Evolutionary conservation across 768 basidiomycete species (phyloP), one percentile per base, ranked within the genome.

Genomic region (Mycena olivaceomarginata): DNA sequence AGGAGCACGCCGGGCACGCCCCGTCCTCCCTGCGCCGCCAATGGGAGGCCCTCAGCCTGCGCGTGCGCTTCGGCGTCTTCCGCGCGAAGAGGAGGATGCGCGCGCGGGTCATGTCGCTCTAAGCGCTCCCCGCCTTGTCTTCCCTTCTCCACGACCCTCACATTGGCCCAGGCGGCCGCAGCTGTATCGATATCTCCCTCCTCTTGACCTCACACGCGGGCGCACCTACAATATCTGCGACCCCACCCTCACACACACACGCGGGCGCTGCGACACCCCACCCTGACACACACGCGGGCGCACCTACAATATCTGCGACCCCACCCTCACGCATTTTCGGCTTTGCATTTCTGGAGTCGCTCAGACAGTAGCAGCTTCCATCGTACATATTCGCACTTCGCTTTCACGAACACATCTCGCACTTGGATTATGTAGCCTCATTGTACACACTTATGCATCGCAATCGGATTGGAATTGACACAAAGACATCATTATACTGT

Each of bases 21-120:
- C 39, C 39, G 18, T 31, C 45, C 22, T 15, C 57, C 13, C 67
- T 79, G 37, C 60, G 64, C 43, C 65, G 46, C 4, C 74, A 76
- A 9, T 79, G 78, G 78, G 67, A 62, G 45, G 78, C 78, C 25
- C 75, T 79, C 66, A 56, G 62, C 56, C 71, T 79, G 45, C 74
- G 78, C 67, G 78, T 79, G 60, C 78, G 78, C 71, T 79, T 79
- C 12, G 74, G 78, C 45, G 78, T 79, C 6, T 79, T 79, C 65
- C 74, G 78, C 70, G 78, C 78, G 43, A 79, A 79, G 75, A 53
- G 78, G 1, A 4, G 75, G 9, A 76, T 79, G 74, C 78, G 78
- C 51, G 37, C 25, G 1, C 67, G 74, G 8, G 78, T 79, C 0
- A 53, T 76, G 71, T 69, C 66, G 12, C 48, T 79, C 4, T 76